Conservation (phyloP, 371 early-diverging fungal genomes). For the Quaeritorhiza haematococci region DNA sequence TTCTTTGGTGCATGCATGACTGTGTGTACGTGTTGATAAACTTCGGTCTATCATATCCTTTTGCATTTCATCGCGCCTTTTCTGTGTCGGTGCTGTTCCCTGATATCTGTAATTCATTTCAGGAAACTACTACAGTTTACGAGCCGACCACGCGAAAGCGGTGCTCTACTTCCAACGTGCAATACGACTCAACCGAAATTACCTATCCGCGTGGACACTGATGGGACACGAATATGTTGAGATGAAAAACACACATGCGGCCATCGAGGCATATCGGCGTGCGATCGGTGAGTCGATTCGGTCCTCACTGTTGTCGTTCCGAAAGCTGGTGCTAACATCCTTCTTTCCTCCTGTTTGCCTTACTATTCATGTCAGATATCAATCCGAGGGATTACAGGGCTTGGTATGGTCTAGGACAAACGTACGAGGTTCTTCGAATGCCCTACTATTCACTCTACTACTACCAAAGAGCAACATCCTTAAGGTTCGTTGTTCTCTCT, state of each 20-base stretch:
- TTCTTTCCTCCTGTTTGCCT: background rate
- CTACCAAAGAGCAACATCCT: conserved; percentile 70
- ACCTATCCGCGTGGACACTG: conserved; percentile 83
- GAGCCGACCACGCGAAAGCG: conserved; percentile 77
- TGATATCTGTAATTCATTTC: conserved; percentile 11
- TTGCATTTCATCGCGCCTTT: background rate
- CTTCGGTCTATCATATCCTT: background rate
- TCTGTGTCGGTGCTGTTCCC: too few relatives aligned
- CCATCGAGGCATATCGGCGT: conserved; percentile 83
- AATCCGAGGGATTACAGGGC: conserved; percentile 84
- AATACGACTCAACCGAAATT: conserved; percentile 69
- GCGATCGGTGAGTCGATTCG: conserved; percentile 50
- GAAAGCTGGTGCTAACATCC: too few relatives aligned
- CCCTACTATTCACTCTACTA: too few relatives aligned
- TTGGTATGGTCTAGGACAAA: conserved; percentile 90
- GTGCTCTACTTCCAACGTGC: conserved; percentile 82
- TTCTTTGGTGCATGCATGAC: conserved; percentile 12
- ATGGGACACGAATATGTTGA: conserved; percentile 96
- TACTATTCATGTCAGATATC: conserved; percentile 48
- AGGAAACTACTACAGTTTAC: conserved; percentile 87
- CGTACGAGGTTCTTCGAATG: conserved; percentile 86
- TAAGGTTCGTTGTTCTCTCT: conserved; percentile 53
- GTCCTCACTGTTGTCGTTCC: background rate
- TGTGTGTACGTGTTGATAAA: background rate
- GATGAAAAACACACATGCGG: conserved; percentile 78